phyloP scores from a whole-genome alignment of 2,329 filamentous ascomycete species.

The Neurospora sp. region DNA sequence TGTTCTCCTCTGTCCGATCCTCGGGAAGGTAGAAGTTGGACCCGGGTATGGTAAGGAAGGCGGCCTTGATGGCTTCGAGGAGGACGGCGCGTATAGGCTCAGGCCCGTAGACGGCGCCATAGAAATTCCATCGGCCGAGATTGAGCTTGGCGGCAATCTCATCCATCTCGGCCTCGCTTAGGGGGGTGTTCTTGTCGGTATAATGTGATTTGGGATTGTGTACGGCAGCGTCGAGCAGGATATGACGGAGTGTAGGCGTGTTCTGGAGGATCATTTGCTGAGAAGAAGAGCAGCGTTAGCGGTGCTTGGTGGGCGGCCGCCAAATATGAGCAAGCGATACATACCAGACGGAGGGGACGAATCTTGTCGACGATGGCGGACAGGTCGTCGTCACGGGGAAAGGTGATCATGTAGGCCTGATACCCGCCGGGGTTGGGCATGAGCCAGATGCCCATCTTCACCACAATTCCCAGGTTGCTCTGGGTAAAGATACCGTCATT shows the following conservation, averaged over 20 bases:
- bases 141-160: not conserved
- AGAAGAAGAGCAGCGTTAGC: not conserved
- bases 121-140: slow-evolving; percentile 33
- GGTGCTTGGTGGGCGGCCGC: not conserved
- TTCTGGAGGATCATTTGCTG: slow-evolving; percentile 36
- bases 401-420: slow-evolving; percentile 31
- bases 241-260: slow-evolving; percentile 34
- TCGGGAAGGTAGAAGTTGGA: slow-evolving; percentile 31
- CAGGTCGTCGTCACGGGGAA: slow-evolving; percentile 28
- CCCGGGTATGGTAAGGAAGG: slow-evolving; percentile 32
- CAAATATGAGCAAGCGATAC: not conserved
- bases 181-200: slow-evolving; percentile 7
- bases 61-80: slow-evolving; percentile 29
- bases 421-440: slow-evolving; percentile 25
- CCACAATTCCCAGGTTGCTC: slow-evolving; percentile 42
- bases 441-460: slow-evolving; percentile 42
- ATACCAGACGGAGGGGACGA: slow-evolving; percentile 19
- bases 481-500: slow-evolving; percentile 42
- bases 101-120: slow-evolving; percentile 33
- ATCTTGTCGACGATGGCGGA: slow-evolving; percentile 27
- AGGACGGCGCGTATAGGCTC: slow-evolving; percentile 21
- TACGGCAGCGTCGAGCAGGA: slow-evolving; percentile 26
- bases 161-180: not conserved
- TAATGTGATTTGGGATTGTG: slow-evolving; percentile 22
- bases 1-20: slow-evolving; percentile 25